Evolutionary conservation across 257 asterid species (phyloP), one percentile per base, ranked within the genome.

Genomic region (Ballota nigra): DNA sequence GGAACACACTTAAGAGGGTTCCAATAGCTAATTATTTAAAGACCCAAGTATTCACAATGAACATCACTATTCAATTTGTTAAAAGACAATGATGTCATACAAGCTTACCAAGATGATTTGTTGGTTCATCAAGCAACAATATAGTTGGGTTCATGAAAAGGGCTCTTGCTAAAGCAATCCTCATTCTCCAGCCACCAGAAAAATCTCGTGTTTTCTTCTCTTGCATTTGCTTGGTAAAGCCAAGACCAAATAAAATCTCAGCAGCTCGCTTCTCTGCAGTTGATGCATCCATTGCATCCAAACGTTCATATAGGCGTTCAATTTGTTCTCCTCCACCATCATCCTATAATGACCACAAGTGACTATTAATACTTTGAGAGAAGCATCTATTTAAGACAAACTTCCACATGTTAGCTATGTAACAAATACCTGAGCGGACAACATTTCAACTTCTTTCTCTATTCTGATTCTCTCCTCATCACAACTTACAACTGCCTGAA

Each of bases 141-240:
- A 95, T 75, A n/a, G 99, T 95, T 10, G 97, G 99, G 49, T 92
- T 95, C 92, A 95, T 95, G 79, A 95, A 95, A 75, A 95, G 84
- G 36, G 99, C 99, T 70, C 99, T 78, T 41, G 99, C 98, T 36
- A 95, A 78, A 78, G 99, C 98, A 74, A 95, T 92, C 79, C 99
- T 89, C 99, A 95, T 95, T 75, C 99, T 89, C 99, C 99, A 95
- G 16, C 99, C 98, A 77, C 99, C 99, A 73, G 99, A 95, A 68
- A 95, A 95, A 70, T 95, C 99, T 3, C 88, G 84, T 22, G 99
- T 95, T 76, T 92, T 95, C 95, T 89, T 85, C 47, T 52, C 92
- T 83, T 95, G 99, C 98, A 95, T 95, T 78, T 86, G 65, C 82
- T 95, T 95, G 84, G 60, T 68, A 74, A 95, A 95, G 51, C 99